phyloP scores from a whole-genome alignment of 768 basidiomycete genomes.

The Tubosaeta sp. region DNA sequence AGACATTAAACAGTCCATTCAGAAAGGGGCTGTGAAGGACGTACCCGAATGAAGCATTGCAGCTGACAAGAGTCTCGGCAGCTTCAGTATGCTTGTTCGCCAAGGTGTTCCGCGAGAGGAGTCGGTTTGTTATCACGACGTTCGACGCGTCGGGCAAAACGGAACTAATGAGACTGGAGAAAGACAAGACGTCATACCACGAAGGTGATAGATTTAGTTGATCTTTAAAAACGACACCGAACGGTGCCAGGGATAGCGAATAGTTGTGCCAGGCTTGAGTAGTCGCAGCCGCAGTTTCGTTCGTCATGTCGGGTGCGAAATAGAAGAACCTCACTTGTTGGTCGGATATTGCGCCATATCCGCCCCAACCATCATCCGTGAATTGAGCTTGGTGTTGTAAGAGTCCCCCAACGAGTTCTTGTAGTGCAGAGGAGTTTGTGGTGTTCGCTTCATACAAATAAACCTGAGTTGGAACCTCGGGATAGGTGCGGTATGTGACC shows the following conservation, averaged over 20 bases:
- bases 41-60: conserved; percentile 4
- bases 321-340: conserved; percentile 14
- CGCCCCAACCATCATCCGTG: conserved; percentile 44
- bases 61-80: conserved; percentile 5
- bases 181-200: background rate
- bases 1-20: too few species aligned
- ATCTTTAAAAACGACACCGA: conserved; percentile 3
- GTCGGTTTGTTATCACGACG: background rate
- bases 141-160: too few species aligned
- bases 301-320: conserved; percentile 34
- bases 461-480: conserved; percentile 24
- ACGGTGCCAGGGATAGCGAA: conserved; percentile 7
- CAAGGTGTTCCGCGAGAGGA: conserved; percentile 10
- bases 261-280: conserved; percentile 29
- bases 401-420: conserved; percentile 32
- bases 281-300: conserved; percentile 13
- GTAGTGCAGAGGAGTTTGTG: conserved; percentile 25
- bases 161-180: too few species aligned
- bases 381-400: conserved; percentile 33
- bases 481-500: too few species aligned
- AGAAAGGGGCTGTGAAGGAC: background rate
- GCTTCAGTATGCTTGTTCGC: conserved; percentile 5
- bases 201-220: background rate
- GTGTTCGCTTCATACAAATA: conserved; percentile 30
- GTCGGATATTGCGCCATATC: conserved; percentile 23